Conservation (phyloP, 139 green algal species). For the Chlorokybus atmophyticus region DNA sequence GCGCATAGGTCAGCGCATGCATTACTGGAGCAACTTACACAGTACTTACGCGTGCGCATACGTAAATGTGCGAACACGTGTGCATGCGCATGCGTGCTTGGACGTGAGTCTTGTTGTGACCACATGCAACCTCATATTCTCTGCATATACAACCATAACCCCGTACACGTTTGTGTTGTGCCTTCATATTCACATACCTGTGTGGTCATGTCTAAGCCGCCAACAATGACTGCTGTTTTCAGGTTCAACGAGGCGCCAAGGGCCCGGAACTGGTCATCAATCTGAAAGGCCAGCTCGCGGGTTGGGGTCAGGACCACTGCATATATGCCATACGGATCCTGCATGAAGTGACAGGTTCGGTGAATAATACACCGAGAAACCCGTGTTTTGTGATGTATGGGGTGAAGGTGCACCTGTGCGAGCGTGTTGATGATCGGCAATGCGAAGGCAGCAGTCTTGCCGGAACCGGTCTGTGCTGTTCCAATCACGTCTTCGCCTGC, state of each 20-base stretch:
- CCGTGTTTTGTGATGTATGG: too few species aligned
- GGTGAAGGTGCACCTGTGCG: constrained; percentile 1
- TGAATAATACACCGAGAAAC: neutral
- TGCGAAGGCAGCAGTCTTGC: constrained; percentile 95
- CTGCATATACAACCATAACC: too few species aligned
- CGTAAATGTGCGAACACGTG: too few species aligned
- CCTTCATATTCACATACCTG: too few species aligned
- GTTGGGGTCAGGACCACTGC: constrained; percentile 83
- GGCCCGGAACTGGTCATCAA: constrained; percentile 81
- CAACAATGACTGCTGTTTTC: constrained; percentile 64
- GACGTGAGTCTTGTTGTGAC: too few species aligned
- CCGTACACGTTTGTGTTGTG: too few species aligned
- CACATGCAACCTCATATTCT: too few species aligned
- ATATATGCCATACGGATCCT: constrained; percentile 85
- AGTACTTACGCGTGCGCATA: too few species aligned
- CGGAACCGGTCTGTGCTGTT: constrained; percentile 81
- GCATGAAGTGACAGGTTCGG: constrained; percentile 32
- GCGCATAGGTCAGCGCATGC: too few species aligned
- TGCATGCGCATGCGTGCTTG: too few species aligned
- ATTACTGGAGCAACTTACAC: too few species aligned
- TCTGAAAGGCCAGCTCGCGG: constrained; percentile 88
- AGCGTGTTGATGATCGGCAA: constrained; percentile 70
- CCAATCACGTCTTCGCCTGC: constrained; percentile 71
- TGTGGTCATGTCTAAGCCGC: constrained; percentile 79
- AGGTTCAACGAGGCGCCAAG: constrained; percentile 40